Evolutionary conservation across 345 rosid species (phyloP).

Genomic region (Durio zibethinus): DNA sequence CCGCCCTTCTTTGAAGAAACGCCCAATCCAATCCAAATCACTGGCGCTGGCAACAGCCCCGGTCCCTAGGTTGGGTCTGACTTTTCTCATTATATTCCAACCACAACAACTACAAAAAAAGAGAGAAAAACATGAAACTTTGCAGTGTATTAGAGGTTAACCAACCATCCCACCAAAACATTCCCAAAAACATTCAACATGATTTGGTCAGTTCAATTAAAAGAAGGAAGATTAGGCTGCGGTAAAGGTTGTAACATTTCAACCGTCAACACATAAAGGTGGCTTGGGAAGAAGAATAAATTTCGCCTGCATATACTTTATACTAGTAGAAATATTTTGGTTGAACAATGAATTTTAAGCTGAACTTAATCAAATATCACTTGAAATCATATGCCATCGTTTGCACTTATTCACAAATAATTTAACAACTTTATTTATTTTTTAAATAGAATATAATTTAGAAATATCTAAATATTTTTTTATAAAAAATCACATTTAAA

Average conservation of each 20-base stretch:
- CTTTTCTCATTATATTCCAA: background rate
- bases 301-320: no score
- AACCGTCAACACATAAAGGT: background rate
- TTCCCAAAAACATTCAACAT: background rate
- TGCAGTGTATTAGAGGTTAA: background rate
- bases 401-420: no score
- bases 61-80: background rate
- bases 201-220: background rate
- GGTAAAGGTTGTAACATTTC: background rate
- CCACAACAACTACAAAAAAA: background rate
- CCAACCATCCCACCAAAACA: background rate
- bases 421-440: no score
- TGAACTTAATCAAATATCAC: no score
- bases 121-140: background rate
- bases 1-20: conserved; percentile 21
- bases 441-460: no score
- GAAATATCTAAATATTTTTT: no score
- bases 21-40: background rate
- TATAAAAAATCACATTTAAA: no score
- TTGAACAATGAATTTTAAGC: no score
- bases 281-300: background rate
- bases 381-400: no score
- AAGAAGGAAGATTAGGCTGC: background rate
- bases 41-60: background rate
- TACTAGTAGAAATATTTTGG: no score